A percentile compares a stretch with the other conserved stretches of the same genome.
These are phyloP conservation scores for Candida ascalaphidarum DNA, from an alignment of 805 yeast species.

Conservation along the genomic window DNA sequence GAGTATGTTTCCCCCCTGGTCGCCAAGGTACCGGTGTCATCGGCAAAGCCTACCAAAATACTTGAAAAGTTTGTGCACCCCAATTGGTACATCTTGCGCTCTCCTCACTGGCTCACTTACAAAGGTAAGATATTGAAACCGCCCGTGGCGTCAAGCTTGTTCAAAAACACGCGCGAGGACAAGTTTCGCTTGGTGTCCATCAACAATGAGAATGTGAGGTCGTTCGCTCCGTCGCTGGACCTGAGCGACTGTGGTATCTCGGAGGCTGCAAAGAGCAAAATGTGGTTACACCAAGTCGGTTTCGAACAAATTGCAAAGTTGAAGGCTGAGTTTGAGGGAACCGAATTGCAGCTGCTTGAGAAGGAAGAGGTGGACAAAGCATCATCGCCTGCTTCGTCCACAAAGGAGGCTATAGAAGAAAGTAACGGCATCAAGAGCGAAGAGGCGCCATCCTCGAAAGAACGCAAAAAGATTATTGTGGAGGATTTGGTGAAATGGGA, in stretches of 20 bases:
- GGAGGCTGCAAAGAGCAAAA: conserved; percentile 19
- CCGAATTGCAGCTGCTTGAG: not conserved
- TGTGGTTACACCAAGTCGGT: conserved; percentile 35
- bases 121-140: conserved; percentile 15
- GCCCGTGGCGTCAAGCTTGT: conserved; percentile 18
- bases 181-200: conserved; percentile 11
- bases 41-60: conserved; percentile 23
- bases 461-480: conserved; percentile 16
- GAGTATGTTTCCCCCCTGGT: conserved; percentile 21
- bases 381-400: no score
- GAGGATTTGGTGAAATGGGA: conserved; percentile 26
- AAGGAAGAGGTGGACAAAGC: not conserved
- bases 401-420: no score
- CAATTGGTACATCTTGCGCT: conserved; percentile 34
- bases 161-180: conserved; percentile 11
- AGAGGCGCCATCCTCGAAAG: no score
- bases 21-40: conserved; percentile 24
- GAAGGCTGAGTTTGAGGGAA: conserved; percentile 7
- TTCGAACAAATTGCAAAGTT: conserved; percentile 19
- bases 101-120: conserved; percentile 35
- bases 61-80: conserved; percentile 35
- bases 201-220: conserved; percentile 14
- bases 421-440: no score
- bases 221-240: conserved; percentile 30
- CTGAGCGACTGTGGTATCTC: conserved; percentile 25